These are phyloP conservation scores for Alliaria petiolata DNA, from an alignment of 345 rosid species.

Conservation along the genomic window DNA sequence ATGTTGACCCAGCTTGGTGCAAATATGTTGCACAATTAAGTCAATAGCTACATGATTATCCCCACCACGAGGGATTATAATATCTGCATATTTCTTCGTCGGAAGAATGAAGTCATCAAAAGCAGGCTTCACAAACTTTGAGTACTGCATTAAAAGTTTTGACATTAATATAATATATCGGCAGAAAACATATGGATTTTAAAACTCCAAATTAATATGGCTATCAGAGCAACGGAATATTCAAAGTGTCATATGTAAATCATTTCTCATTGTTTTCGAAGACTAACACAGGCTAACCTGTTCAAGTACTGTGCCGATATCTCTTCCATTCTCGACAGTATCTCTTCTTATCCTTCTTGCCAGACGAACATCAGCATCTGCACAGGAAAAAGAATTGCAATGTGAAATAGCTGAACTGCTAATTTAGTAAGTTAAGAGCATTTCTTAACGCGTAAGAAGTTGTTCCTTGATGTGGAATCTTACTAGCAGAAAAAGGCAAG, in stretches of 20 bases:
- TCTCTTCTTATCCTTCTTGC: constrained; percentile 96
- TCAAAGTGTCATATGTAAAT: not conserved
- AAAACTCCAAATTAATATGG: not conserved
- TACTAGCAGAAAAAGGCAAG: not conserved
- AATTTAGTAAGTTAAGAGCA: not conserved
- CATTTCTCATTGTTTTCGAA: not conserved
- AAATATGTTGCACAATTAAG: constrained; percentile 95
- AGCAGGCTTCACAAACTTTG: constrained; percentile 98
- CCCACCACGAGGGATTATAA: constrained; percentile 98
- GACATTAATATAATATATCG: not conserved
- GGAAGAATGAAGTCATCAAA: constrained; percentile 99
- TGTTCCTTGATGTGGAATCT: constrained; percentile 2
- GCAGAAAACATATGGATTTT: not conserved
- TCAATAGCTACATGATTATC: constrained; percentile 98
- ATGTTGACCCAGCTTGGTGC: constrained; percentile 97
- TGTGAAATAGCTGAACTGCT: not conserved
- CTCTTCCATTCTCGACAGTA: constrained; percentile 85
- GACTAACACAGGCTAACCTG: constrained; percentile 55
- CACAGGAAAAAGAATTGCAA: constrained; percentile 42
- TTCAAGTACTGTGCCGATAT: constrained; percentile 85
- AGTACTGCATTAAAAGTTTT: constrained; percentile 66
- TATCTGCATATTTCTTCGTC: constrained; percentile 97
- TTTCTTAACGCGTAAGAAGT: not conserved
- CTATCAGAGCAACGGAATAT: not conserved
- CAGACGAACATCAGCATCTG: constrained; percentile 99